A percentile compares a stretch with the other conserved stretches of the same genome.
These are phyloP conservation scores for Rhizopogon rudus DNA, from an alignment of 768 basidiomycete species.

Conservation along the genomic window DNA sequence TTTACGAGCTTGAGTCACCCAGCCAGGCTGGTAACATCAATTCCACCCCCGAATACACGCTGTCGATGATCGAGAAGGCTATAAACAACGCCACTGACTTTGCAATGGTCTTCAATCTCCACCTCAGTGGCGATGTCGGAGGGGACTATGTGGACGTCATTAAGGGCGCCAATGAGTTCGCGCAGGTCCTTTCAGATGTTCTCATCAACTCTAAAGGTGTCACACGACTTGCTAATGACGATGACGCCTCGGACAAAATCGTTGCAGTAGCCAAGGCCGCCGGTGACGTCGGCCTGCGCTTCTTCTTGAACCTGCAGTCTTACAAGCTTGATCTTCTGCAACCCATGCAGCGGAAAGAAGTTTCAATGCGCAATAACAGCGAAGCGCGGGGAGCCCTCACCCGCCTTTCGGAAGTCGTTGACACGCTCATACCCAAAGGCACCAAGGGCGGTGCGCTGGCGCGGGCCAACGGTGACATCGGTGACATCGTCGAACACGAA, in stretches of 20 bases:
- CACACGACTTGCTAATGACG: constrained; percentile 85
- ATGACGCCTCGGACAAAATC: constrained; percentile 90
- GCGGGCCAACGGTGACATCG: constrained; percentile 87
- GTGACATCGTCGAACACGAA: constrained; percentile 94
- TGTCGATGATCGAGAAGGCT: constrained; percentile 98
- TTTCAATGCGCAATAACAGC: constrained; percentile 85
- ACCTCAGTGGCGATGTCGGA: constrained; percentile 79
- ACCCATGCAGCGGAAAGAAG: constrained; percentile 70
- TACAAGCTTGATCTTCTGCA: constrained; percentile 86
- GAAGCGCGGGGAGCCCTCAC: constrained; percentile 78
- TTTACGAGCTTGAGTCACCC: constrained; percentile 97
- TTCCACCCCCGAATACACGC: constrained; percentile 97
- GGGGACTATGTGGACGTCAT: constrained; percentile 98
- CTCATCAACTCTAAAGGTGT: constrained; percentile 93
- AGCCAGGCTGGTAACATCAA: constrained; percentile 92
- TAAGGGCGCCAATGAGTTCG: constrained; percentile 94
- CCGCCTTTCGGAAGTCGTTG: constrained; percentile 85
- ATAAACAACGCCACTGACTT: constrained; percentile 94
- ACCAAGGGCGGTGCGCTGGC: constrained; percentile 62
- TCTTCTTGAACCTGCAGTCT: constrained; percentile 95
- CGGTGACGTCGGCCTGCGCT: constrained; percentile 84
- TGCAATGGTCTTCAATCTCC: constrained; percentile 89
- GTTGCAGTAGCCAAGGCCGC: constrained; percentile 77
- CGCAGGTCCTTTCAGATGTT: constrained; percentile 89
- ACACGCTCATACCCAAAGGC: constrained; percentile 81